Percentiles rank a stretch among this genome's conserved stretches.
Evolutionary conservation across 495 filamentous ascomycete genomes (phyloP).

Genomic region (Corynascus novoguineensis): DNA sequence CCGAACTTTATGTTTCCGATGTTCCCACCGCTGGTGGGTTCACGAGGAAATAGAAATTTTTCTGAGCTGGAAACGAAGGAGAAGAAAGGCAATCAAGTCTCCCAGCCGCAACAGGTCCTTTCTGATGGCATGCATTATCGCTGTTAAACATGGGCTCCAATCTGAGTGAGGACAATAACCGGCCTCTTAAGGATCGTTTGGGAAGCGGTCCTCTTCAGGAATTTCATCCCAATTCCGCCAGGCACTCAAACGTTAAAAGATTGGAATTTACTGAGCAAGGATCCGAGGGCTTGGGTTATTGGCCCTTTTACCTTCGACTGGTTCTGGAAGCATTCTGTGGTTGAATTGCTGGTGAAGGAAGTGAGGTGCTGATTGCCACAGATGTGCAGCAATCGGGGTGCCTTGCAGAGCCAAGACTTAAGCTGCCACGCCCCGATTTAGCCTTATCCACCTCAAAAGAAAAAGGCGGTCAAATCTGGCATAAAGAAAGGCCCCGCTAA

Average conservation of each 20-base stretch:
- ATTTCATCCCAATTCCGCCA: no score
- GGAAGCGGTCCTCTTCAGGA: no score
- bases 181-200: no score
- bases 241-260: neutral
- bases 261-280: neutral
- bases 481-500: conserved; percentile 17
- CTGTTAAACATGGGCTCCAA: no score
- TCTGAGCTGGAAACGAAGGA: conserved; percentile 5
- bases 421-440: neutral
- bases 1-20: neutral
- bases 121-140: no score
- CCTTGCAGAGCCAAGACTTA: conserved; percentile 1
- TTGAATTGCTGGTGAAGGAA: neutral
- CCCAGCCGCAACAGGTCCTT: no score
- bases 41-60: neutral
- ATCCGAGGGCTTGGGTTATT: neutral
- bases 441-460: conserved; percentile 11
- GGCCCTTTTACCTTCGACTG: neutral
- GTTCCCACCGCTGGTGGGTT: conserved; percentile 7
- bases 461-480: conserved; percentile 3
- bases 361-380: neutral
- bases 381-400: conserved; percentile 6
- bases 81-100: no score
- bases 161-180: no score
- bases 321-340: conserved; percentile 6